Evolutionary conservation across 176 grass and related monocot genomes (phyloP), one percentile per base, ranked within the genome.

Genomic region (Dendrocalamus sinicus): DNA sequence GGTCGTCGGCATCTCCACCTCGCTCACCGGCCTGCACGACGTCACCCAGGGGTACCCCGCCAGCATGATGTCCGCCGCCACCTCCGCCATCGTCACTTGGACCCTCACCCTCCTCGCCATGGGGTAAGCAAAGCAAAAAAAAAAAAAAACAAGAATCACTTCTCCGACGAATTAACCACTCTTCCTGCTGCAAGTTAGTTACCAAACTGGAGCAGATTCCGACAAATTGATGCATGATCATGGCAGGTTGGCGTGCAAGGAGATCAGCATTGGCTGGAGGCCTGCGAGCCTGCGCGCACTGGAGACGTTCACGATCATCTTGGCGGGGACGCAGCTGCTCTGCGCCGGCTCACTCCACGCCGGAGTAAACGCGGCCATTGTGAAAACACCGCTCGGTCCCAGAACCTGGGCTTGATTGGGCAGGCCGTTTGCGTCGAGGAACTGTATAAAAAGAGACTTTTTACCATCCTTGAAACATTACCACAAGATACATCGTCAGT

Each of bases 191-290:
- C 51, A 17, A 19, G 57, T 45, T 58, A 64, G 19, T 22, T 20
- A 40, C 53, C 53, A 30, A 37, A 5, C 37, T 84, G 6, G 51
- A 60, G 46, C 43, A 51, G 32, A 4, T 52, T 30, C 52, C 72
- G 9, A 72, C 47, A 12, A 7, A 2, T n/a, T 12, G 7, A 1
- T 39, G 37, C 37, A 39, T 52, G 19, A 2, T 67, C 70, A 5
- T 89, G 60, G 81, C 80, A 95, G 94, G 16, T 72, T 98, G 67
- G 96, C 93, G 41, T 98, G 96, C 83, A 96, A 95, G 88, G 93
- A 98, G 90, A 98, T 98, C 75, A 94, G 91, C 88, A 75, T 92
- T 30, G 74, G 92, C 20, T 69, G 32, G 88, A 94, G 91, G 78
- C 85, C 88, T 19, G 46, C 86, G 16, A 96, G 84, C 84, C 84